Evolutionary conservation across 306 rosid genomes (phyloP).

Genomic region (Prunus campanulata): DNA sequence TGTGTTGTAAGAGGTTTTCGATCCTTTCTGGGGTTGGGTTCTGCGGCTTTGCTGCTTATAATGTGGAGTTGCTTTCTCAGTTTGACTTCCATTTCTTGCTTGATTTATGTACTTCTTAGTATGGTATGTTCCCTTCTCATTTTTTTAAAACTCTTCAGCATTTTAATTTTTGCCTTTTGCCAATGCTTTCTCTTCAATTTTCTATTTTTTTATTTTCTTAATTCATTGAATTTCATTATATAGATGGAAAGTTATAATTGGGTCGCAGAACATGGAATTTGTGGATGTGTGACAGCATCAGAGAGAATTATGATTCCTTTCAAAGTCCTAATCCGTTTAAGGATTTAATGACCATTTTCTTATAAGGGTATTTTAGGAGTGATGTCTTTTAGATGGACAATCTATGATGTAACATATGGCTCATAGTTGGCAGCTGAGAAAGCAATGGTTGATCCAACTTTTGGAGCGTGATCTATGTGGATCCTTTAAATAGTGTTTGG

Average conservation of each 20-base stretch:
- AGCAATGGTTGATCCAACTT: neutral
- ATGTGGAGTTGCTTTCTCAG: slow-evolving; percentile 97
- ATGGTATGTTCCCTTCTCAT: slow-evolving; percentile 52
- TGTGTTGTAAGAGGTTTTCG: slow-evolving; percentile 70
- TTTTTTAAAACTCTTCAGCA: neutral
- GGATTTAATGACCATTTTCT: neutral
- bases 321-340: neutral
- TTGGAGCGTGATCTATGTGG: neutral
- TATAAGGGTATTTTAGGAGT: neutral
- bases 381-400: neutral
- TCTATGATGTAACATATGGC: neutral
- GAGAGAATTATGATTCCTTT: neutral
- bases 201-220: neutral
- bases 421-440: neutral
- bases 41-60: slow-evolving; percentile 81
- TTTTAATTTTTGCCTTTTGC: neutral
- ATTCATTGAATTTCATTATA: neutral
- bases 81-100: slow-evolving; percentile 85
- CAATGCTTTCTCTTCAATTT: neutral
- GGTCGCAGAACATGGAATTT: neutral
- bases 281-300: neutral
- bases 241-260: neutral
- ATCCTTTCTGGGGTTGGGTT: slow-evolving; percentile 63
- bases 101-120: slow-evolving; percentile 81
- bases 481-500: slow-evolving; percentile 3